These are phyloP conservation scores for Fagopyrum esculentum DNA, from an alignment of 148 eudicot species.

Conservation along the genomic window DNA sequence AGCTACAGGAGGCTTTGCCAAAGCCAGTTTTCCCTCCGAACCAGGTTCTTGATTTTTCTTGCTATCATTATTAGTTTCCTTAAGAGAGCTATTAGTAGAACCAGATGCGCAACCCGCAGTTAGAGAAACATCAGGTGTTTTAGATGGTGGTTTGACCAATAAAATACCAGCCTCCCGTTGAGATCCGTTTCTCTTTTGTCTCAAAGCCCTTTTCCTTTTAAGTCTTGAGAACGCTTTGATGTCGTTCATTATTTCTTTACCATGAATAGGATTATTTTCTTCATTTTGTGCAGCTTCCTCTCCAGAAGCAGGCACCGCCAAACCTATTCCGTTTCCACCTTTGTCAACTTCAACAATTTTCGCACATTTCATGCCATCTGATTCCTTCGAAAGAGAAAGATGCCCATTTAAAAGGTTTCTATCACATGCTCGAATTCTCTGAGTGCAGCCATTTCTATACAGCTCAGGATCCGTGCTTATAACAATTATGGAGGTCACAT, in stretches of 20 bases:
- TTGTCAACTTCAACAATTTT: conserved; percentile 18
- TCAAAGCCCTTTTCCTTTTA: conserved; percentile 25
- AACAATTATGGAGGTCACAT: conserved; percentile 51
- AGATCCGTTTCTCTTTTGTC: conserved; percentile 23
- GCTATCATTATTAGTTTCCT: neutral
- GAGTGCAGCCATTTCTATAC: conserved; percentile 67
- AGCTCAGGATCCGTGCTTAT: conserved; percentile 53
- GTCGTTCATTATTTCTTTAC: conserved; percentile 8
- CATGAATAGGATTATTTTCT: conserved; percentile 20
- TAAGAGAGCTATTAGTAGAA: neutral
- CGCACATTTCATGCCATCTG: conserved; percentile 23
- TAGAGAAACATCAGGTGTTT: neutral
- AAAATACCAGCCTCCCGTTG: neutral
- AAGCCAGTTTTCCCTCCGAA: conserved; percentile 10
- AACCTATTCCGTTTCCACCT: conserved; percentile 23
- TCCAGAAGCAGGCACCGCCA: conserved; percentile 12
- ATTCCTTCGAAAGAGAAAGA: conserved; percentile 25
- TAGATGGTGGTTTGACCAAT: neutral
- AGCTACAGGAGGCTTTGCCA: conserved; percentile 12
- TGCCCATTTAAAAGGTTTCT: conserved; percentile 40
- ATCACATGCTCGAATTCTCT: conserved; percentile 72
- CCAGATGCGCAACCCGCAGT: neutral
- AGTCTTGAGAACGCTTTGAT: conserved; percentile 11
- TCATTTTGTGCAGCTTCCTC: conserved; percentile 9
- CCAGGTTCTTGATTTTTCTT: neutral